Evolutionary conservation across 2,329 filamentous ascomycete species (phyloP).

Genomic region (Trichoderma atrobrunneum): DNA sequence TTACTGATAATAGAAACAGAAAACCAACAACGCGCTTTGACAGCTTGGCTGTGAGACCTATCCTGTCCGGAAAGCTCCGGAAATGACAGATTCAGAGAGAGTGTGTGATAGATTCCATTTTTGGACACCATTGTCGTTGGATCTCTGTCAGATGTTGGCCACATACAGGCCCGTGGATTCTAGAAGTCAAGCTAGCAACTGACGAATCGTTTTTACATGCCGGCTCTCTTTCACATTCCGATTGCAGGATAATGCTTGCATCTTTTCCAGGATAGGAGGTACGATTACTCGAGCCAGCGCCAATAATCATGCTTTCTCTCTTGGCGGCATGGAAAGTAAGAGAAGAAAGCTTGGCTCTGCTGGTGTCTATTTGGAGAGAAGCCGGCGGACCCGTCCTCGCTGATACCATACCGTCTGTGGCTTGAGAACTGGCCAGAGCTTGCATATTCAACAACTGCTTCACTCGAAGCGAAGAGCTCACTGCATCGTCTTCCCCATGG

Average conservation of each 20-base stretch:
- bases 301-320: background rate
- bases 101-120: background rate
- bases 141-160: background rate
- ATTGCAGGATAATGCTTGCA: background rate
- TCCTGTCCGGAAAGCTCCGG: conserved; percentile 11
- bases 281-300: background rate
- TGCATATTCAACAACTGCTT: background rate
- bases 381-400: background rate
- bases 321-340: background rate
- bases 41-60: background rate
- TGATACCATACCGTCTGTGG: background rate
- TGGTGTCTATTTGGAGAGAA: background rate
- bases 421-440: background rate
- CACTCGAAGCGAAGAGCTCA: background rate
- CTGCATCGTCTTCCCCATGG: background rate
- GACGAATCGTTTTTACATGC: background rate
- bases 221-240: background rate
- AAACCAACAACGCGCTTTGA: background rate
- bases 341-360: background rate
- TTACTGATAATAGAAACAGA: background rate
- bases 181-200: background rate
- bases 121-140: background rate
- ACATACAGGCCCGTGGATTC: background rate
- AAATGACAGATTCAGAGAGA: background rate
- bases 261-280: background rate